Conservation (phyloP, 176 grass and related monocot species). For the Juncus effusus region DNA sequence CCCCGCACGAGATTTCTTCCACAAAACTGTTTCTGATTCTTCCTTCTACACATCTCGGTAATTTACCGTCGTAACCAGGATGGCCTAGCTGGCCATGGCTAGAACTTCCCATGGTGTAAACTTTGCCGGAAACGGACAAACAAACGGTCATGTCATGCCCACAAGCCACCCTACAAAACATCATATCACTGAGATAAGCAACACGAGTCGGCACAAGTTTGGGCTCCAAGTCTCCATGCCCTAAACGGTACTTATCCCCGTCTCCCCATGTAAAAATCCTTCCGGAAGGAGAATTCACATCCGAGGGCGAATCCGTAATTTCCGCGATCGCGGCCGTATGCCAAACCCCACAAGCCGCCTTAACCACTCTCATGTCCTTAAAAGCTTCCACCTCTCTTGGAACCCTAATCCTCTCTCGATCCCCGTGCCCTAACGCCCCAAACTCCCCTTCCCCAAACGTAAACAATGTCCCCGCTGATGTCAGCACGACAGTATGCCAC, state of each 20-base stretch:
- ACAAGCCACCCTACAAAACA: constrained; percentile 59
- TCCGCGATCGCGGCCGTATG: constrained; percentile 68
- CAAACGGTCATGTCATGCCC: constrained; percentile 54
- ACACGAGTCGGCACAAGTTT: constrained; percentile 50
- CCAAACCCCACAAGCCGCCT: constrained; percentile 62
- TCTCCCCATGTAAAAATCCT: constrained; percentile 79
- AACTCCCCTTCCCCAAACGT: constrained; percentile 74
- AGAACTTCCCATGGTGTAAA: constrained; percentile 69
- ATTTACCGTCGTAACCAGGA: constrained; percentile 44
- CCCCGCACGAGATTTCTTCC: constrained; percentile 68
- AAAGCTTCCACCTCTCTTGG: constrained; percentile 60
- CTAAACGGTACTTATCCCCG: constrained; percentile 68
- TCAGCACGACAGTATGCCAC: constrained; percentile 64
- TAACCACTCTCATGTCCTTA: constrained; percentile 45
- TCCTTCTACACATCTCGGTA: constrained; percentile 49
- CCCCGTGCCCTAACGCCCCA: constrained; percentile 68
- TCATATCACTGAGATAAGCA: constrained; percentile 37
- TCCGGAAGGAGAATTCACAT: constrained; percentile 37
- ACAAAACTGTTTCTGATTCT: constrained; percentile 43
- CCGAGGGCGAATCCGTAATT: constrained; percentile 36
- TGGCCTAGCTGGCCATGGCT: constrained; percentile 61
- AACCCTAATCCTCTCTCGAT: constrained; percentile 39
- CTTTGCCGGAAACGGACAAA: constrained; percentile 45
- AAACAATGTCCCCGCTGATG: constrained; percentile 57
- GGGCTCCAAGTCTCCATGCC: constrained; percentile 52